Evolutionary conservation across 2,329 filamentous ascomycete species (phyloP), one percentile per base, ranked within the genome.

Genomic region (Penicillium sp.): DNA sequence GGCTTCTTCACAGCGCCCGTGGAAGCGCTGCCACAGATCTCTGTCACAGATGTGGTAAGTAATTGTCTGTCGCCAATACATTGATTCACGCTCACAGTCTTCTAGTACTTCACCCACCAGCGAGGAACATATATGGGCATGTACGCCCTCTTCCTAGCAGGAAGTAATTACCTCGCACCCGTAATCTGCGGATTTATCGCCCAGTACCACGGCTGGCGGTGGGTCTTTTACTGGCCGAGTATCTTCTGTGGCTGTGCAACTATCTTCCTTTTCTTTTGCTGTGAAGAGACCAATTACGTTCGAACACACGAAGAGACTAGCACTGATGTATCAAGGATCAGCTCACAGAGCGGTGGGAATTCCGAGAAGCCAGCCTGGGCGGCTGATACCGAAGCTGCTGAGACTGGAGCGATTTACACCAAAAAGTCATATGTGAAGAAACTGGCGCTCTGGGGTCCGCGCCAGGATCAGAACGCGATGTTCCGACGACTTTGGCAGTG

Each of bases 201-300:
- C 4, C 68, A 79, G 46, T 74, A 74, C 26, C 73, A 77, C 44
- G 75, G 76, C 2, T 79, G 77, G 77, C 50, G 69, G 59, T 79
- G 76, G 76, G 76, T 77, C 0, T 71, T 78, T 58, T 79, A 79
- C 66, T 82, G 77, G 76, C 77, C 77, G 10, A 77, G 78, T 4
- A 80, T 82, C 23, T 81, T 82, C 61, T 67, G 69, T 30, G 79
- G 65, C 1, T 66, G 70, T 1, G 74, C 73, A 1, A 75, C 79
- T 32, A 60, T 80, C 1, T 77, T 81, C 52, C 67, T 81, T 1
- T 80, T 81, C 67, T 79, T 82, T 59, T 78, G 78, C 65, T 79
- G 81, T 74, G 80, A 83, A 61, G 80, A 83, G 63, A 81, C 80
- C 3, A 82, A 81, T 66, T 81, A 78, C 57, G 61, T 64, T 5